Percentiles rank a stretch among this genome's conserved stretches.
Evolutionary conservation across 495 filamentous ascomycete genomes (phyloP).

Genomic region (Neurospora cerealis): DNA sequence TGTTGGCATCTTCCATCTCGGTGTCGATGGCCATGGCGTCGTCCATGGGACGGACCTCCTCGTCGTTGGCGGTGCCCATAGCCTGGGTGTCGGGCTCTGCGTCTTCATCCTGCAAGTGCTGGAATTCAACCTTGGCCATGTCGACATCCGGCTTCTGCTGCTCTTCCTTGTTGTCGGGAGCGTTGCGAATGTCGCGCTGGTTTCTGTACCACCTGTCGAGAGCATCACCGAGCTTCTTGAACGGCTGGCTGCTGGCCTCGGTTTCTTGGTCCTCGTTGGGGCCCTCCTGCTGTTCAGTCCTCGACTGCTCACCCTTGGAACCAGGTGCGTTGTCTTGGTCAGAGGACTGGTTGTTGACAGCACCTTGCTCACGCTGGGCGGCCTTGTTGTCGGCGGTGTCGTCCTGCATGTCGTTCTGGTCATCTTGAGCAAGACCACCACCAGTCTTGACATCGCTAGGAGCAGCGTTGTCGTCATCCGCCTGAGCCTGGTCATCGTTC

Average conservation of each 20-base stretch:
- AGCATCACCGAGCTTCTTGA: slow-evolving; percentile 87
- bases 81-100: slow-evolving; percentile 78
- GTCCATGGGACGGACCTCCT: slow-evolving; percentile 73
- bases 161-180: slow-evolving; percentile 47
- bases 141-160: slow-evolving; percentile 42
- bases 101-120: slow-evolving; percentile 79
- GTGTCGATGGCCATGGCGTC: slow-evolving; percentile 75
- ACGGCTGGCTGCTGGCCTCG: slow-evolving; percentile 48
- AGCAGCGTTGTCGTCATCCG: slow-evolving; percentile 54
- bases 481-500: slow-evolving; percentile 34
- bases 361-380: slow-evolving; percentile 37
- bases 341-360: slow-evolving; percentile 35
- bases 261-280: slow-evolving; percentile 28
- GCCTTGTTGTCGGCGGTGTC: slow-evolving; percentile 32
- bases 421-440: slow-evolving; percentile 47
- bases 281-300: slow-evolving; percentile 45
- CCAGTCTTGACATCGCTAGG: slow-evolving; percentile 55
- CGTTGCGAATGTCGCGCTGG: slow-evolving; percentile 63
- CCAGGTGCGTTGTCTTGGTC: slow-evolving; percentile 41
- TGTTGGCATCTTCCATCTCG: slow-evolving; percentile 48
- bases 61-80: slow-evolving; percentile 76
- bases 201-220: slow-evolving; percentile 88
- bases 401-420: slow-evolving; percentile 31
- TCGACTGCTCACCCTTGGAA: slow-evolving; percentile 37
- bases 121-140: slow-evolving; percentile 56